phyloP scores from a whole-genome alignment of 73 alveolate genomes.

The Paramecium tetraurelia region DNA sequence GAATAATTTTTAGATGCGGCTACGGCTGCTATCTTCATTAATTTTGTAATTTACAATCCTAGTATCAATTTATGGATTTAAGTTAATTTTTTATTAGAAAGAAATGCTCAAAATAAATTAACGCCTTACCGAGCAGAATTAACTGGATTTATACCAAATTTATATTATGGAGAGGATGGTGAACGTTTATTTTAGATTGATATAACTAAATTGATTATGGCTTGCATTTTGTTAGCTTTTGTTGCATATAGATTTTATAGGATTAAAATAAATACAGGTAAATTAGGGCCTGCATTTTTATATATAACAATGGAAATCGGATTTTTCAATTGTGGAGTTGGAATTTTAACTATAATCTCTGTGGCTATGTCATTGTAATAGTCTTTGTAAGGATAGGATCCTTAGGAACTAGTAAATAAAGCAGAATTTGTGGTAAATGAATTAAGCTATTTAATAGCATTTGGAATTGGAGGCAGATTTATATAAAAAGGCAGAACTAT shows the following conservation, averaged over 20 bases:
- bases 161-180: constrained; percentile 26
- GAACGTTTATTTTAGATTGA: not conserved
- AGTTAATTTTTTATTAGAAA: not conserved
- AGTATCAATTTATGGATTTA: not conserved
- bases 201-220: not conserved
- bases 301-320: constrained; percentile 12
- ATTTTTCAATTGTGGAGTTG: not conserved
- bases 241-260: not conserved
- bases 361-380: not conserved
- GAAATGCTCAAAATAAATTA: not conserved
- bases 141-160: constrained; percentile 1
- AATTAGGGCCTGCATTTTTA: not conserved
- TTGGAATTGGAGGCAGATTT: not conserved
- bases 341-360: not conserved
- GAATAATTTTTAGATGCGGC: not conserved
- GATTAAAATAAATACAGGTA: not conserved
- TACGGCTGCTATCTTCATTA: constrained; percentile 1
- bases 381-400: not conserved
- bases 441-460: not conserved
- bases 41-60: not conserved
- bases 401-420: not conserved
- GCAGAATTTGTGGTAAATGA: not conserved
- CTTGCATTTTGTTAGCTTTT: not conserved
- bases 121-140: not conserved
- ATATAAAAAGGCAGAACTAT: not conserved